Base-by-base conservation (phyloP, 176 grass and related monocot species). In the Melocanna baccifera region DNA sequence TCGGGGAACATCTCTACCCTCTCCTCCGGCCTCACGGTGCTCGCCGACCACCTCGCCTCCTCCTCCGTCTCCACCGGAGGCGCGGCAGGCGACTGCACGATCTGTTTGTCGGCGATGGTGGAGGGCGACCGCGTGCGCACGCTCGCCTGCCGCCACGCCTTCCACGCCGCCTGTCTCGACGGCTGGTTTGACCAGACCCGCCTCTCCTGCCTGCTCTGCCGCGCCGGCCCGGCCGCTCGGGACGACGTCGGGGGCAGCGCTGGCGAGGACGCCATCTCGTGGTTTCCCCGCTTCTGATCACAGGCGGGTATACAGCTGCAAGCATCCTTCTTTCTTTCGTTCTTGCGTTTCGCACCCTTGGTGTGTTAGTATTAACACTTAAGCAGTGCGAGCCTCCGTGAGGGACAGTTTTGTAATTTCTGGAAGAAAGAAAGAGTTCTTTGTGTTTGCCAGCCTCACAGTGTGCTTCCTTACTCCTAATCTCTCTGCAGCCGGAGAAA, bases 151-250 rank as follows among this genome's bases (percentile, higher is more conserved):
- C 19, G 56, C 9, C 81, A 75, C 43, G 18, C 45, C 16, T 84
- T 84, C 81, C 81, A 84, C 70, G 55, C 57, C 18, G 57, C 40
- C 19, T 84, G 81, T 71, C 69, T 84, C 26, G 81, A 66, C 69
- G 42, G 69, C 23, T 84, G 81, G 81, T 73, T 84, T 42, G 70
- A 61, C 69, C 55, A 47, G 25, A 61, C 34, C 55, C 6, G 70
- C 5, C 40, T 73, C 23, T 63, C 69, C 55, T 84, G 81, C 81
- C 81, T 4, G 4, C 34, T 36, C 34, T 36, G 34, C 34, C 34
- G 34, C 34, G 34, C 34, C 4, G 34, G 34, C 58, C 50, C 50
- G 4, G 15, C 16, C 50, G 41, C 57, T 75, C 69, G 1, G 50
- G 47, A 48, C 47, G 13, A 48, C 12, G 12, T 48, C 47, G 47